Evolutionary conservation across 768 basidiomycete genomes (phyloP).

Genomic region (Tulasnella sp.): DNA sequence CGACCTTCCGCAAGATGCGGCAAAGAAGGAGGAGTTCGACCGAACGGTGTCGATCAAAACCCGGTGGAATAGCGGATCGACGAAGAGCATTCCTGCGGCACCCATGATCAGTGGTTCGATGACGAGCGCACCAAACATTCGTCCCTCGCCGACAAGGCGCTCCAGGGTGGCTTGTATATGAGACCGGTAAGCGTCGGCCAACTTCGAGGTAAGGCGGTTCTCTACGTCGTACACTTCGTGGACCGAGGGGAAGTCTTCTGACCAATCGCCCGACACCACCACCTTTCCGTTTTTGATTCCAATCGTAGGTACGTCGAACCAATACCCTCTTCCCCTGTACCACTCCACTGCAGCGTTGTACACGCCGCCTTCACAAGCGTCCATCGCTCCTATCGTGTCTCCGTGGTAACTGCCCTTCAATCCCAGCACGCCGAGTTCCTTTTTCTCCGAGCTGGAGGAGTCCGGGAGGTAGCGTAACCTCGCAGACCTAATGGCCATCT

Average conservation of each 20-base stretch:
- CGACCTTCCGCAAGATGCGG: slow-evolving; percentile 15
- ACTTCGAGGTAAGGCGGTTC: slow-evolving; percentile 41
- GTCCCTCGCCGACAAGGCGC: slow-evolving; percentile 31
- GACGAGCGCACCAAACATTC: slow-evolving; percentile 50
- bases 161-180: slow-evolving; percentile 47
- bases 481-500: slow-evolving; percentile 83
- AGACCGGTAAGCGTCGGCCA: slow-evolving; percentile 51
- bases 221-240: slow-evolving; percentile 59
- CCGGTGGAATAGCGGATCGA: slow-evolving; percentile 93
- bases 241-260: slow-evolving; percentile 34
- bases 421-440: slow-evolving; percentile 64
- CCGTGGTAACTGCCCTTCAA: slow-evolving; percentile 92
- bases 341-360: slow-evolving; percentile 79
- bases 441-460: slow-evolving; percentile 21
- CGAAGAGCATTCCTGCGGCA: slow-evolving; percentile 94
- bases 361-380: slow-evolving; percentile 75
- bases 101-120: slow-evolving; percentile 91
- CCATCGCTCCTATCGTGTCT: slow-evolving; percentile 96
- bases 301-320: slow-evolving; percentile 85
- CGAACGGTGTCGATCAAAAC: slow-evolving; percentile 75
- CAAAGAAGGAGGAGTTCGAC: slow-evolving; percentile 26
- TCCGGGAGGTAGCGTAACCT: slow-evolving; percentile 30
- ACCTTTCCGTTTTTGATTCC: slow-evolving; percentile 49
- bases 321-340: slow-evolving; percentile 85
- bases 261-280: slow-evolving; percentile 28